Conservation (phyloP, 2,329 filamentous ascomycete species). For the Drechslerella stenobrocha region DNA sequence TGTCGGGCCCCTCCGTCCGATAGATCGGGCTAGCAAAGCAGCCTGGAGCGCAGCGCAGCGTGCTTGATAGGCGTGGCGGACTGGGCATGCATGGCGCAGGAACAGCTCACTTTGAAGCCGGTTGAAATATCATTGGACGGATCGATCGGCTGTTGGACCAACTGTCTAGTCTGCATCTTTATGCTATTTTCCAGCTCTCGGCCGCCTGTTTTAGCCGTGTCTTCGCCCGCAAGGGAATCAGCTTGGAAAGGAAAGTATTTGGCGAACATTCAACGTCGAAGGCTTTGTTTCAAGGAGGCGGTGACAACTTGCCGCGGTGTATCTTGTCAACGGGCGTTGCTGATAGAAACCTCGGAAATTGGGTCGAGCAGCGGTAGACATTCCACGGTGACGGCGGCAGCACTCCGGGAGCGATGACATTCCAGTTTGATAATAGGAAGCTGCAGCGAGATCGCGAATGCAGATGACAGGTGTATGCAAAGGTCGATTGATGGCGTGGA, state of each 20-base stretch:
- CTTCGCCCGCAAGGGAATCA: neutral
- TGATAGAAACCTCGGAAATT: slow-evolving; percentile 12
- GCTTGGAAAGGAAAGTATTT: slow-evolving; percentile 28
- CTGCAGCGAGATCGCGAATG: neutral
- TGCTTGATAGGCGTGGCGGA: slow-evolving; percentile 6
- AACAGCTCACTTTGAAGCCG: slow-evolving; percentile 4
- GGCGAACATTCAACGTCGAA: slow-evolving; percentile 14
- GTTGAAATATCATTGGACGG: neutral
- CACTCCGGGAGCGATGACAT: slow-evolving; percentile 12
- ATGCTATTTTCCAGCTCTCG: neutral
- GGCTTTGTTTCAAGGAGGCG: slow-evolving; percentile 11
- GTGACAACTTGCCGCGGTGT: neutral
- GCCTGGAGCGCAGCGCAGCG: neutral
- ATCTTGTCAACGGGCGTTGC: slow-evolving; percentile 4
- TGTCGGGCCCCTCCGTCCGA: slow-evolving; percentile 18
- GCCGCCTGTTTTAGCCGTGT: neutral
- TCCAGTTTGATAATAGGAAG: neutral
- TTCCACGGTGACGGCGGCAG: slow-evolving; percentile 10
- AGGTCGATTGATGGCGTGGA: neutral
- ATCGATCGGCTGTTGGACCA: slow-evolving; percentile 1
- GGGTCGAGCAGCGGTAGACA: slow-evolving; percentile 16
- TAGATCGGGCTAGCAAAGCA: slow-evolving; percentile 32
- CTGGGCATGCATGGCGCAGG: slow-evolving; percentile 26
- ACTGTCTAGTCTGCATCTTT: neutral
- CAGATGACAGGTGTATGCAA: neutral